These are phyloP conservation scores for Pyricularia pennisetigena DNA, from an alignment of 2,329 filamentous ascomycete species.

Conservation along the genomic window DNA sequence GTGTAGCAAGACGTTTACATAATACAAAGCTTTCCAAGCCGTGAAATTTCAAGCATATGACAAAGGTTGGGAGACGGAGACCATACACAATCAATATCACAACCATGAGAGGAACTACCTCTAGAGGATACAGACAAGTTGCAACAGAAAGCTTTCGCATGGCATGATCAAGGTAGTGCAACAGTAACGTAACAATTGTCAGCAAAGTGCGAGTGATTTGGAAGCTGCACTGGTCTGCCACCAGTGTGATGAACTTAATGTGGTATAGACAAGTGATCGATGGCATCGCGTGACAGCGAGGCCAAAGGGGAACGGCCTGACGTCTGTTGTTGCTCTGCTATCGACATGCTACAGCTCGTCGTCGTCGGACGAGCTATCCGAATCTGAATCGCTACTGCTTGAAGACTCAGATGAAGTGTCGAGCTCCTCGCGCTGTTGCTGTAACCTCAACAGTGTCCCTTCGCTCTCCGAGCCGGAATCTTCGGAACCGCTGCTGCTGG, in stretches of 20 bases:
- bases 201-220: not conserved
- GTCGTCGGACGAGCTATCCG: slow-evolving; percentile 5
- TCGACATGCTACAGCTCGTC: not conserved
- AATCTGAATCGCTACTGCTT: slow-evolving; percentile 7
- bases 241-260: not conserved
- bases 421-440: slow-evolving; percentile 22
- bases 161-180: not conserved
- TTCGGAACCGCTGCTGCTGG: slow-evolving; percentile 9
- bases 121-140: not conserved
- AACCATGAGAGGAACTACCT: not conserved
- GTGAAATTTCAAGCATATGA: not conserved
- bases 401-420: slow-evolving; percentile 23
- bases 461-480: slow-evolving; percentile 7
- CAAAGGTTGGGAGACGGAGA: not conserved
- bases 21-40: not conserved
- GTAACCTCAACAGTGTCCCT: slow-evolving; percentile 1
- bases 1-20: not conserved
- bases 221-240: no score
- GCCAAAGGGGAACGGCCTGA: not conserved
- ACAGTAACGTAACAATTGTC: not conserved
- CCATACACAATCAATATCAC: not conserved
- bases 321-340: not conserved
- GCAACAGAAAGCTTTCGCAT: not conserved
- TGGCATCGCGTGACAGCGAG: not conserved
- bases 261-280: not conserved